phyloP scores from a whole-genome alignment of 2,329 filamentous ascomycete genomes.

The Arthroderma uncinatum region DNA sequence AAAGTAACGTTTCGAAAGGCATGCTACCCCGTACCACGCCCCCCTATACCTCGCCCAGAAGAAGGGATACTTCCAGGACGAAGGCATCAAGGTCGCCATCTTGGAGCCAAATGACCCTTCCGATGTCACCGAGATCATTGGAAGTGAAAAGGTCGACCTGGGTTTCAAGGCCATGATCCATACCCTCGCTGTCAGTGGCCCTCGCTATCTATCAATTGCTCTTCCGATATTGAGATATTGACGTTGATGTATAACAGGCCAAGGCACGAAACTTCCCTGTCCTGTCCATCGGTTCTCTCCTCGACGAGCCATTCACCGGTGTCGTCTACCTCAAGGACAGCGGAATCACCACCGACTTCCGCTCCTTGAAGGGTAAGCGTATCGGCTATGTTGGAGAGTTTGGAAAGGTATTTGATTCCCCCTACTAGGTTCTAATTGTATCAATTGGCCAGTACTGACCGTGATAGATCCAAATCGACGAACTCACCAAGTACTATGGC shows the following conservation, averaged over 20 bases:
- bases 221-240: neutral
- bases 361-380: constrained; percentile 60
- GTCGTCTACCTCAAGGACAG: constrained; percentile 65
- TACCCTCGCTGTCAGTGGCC: constrained; percentile 52
- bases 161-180: constrained; percentile 81
- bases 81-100: constrained; percentile 65
- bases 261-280: constrained; percentile 67
- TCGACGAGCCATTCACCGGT: constrained; percentile 70
- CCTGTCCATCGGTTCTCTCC: constrained; percentile 59
- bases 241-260: constrained; percentile 39
- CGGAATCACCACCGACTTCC: constrained; percentile 65
- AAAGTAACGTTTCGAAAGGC: constrained; percentile 43
- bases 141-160: constrained; percentile 62
- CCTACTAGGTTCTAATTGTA: neutral
- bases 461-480: constrained; percentile 63
- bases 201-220: neutral
- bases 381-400: constrained; percentile 75
- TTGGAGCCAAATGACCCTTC: constrained; percentile 70
- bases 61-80: constrained; percentile 62
- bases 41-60: constrained; percentile 66
- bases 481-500: constrained; percentile 66
- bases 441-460: neutral
- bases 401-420: constrained; percentile 46
- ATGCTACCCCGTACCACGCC: constrained; percentile 70
- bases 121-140: constrained; percentile 73